Evolutionary conservation across 2,329 filamentous ascomycete genomes (phyloP).

Genomic region (Lomentospora prolificans): DNA sequence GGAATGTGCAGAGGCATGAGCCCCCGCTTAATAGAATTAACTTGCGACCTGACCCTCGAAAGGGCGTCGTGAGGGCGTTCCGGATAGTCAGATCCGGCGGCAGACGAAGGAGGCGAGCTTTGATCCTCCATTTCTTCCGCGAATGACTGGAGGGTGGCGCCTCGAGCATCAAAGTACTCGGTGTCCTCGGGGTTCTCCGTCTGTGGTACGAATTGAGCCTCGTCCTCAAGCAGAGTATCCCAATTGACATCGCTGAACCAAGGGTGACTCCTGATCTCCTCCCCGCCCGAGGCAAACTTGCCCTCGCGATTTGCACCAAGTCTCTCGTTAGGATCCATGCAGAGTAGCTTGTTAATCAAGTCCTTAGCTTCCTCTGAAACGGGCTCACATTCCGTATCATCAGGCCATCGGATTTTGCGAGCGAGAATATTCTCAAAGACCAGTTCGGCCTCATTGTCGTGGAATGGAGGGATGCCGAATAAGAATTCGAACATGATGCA

Average conservation of each 20-base stretch:
- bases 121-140: constrained; percentile 92
- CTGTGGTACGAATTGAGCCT: constrained; percentile 89
- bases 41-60: constrained; percentile 78
- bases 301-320: constrained; percentile 81
- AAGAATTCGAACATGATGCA: constrained; percentile 97
- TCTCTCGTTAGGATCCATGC: constrained; percentile 69
- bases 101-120: constrained; percentile 58
- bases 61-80: constrained; percentile 92
- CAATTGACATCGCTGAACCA: constrained; percentile 88
- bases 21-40: constrained; percentile 76
- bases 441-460: constrained; percentile 78
- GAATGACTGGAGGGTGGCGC: constrained; percentile 86
- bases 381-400: constrained; percentile 61
- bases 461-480: constrained; percentile 88
- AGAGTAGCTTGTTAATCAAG: constrained; percentile 85
- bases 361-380: constrained; percentile 86
- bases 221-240: constrained; percentile 85
- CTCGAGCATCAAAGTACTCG: constrained; percentile 90
- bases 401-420: constrained; percentile 86
- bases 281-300: constrained; percentile 72
- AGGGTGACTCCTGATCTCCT: constrained; percentile 78
- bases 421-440: constrained; percentile 95
- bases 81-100: constrained; percentile 64
- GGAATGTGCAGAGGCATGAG: constrained; percentile 95
- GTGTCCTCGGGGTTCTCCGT: constrained; percentile 94